Evolutionary conservation across 2,329 filamentous ascomycete genomes (phyloP).

Genomic region (Tolypocladium tundrense): DNA sequence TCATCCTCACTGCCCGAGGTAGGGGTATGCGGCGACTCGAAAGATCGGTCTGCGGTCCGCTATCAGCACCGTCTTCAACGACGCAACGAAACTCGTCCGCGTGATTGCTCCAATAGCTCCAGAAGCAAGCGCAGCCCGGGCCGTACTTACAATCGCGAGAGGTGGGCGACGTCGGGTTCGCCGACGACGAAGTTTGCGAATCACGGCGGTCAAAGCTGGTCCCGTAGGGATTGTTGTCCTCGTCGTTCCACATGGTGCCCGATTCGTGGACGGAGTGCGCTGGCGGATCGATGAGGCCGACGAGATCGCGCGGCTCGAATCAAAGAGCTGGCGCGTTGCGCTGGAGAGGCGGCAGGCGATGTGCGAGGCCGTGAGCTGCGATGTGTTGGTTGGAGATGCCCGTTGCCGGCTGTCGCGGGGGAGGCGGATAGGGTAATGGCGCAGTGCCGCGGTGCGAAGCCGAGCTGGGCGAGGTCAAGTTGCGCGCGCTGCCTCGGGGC

Average conservation of each 20-base stretch:
- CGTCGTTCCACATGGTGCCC: slow-evolving; percentile 86
- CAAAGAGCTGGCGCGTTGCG: neutral
- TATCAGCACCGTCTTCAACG: neutral
- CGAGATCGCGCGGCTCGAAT: neutral
- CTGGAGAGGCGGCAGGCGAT: neutral
- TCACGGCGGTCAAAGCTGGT: slow-evolving; percentile 81
- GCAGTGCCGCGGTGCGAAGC: neutral
- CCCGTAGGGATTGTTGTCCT: slow-evolving; percentile 94
- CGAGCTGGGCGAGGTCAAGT: slow-evolving; percentile 4
- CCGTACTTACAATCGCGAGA: slow-evolving; percentile 46
- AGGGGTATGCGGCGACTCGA: slow-evolving; percentile 61
- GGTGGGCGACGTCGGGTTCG: slow-evolving; percentile 53
- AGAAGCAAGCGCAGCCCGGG: neutral
- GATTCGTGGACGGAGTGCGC: neutral
- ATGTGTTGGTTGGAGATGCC: neutral
- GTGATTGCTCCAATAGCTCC: neutral
- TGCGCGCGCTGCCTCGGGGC: slow-evolving; percentile 5
- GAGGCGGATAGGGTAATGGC: neutral
- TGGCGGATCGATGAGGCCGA: slow-evolving; percentile 3
- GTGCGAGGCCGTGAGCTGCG: neutral
- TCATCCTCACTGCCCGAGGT: slow-evolving; percentile 61
- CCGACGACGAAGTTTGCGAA: slow-evolving; percentile 59
- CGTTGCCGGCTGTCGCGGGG: neutral
- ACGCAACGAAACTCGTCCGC: neutral
- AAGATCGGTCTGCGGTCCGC: slow-evolving; percentile 24